Percentiles rank a stretch among this genome's conserved stretches.
Conservation (phyloP, 2,329 filamentous ascomycete genomes). For the Talaromyces pinophilus region DNA sequence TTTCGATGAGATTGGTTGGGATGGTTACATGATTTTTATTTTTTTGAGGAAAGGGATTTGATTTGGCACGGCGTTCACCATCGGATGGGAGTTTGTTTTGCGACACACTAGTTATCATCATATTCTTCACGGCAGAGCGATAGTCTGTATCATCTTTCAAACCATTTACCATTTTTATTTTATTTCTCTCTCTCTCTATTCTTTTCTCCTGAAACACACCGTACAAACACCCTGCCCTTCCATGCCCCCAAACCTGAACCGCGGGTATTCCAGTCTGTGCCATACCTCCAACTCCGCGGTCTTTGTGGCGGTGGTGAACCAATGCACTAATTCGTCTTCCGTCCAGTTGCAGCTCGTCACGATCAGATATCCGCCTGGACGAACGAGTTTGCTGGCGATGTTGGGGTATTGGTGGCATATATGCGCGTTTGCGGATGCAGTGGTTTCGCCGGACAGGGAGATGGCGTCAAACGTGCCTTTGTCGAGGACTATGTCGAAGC, state of each 20-base stretch:
- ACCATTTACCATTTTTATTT: background rate
- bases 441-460: constrained; percentile 57
- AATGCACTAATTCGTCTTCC: constrained; percentile 75
- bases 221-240: constrained; percentile 26
- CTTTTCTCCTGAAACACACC: constrained; percentile 24
- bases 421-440: constrained; percentile 37
- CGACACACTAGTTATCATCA: background rate
- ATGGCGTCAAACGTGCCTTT: constrained; percentile 98
- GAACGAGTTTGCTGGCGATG: constrained; percentile 68
- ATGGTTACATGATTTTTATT: background rate
- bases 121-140: background rate
- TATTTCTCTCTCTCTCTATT: too few relatives aligned
- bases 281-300: constrained; percentile 58
- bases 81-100: background rate
- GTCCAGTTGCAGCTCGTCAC: constrained; percentile 99
- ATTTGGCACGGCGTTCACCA: background rate
- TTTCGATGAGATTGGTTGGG: background rate
- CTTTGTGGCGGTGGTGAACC: constrained; percentile 63
- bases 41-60: background rate
- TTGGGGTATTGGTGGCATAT: constrained; percentile 74
- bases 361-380: constrained; percentile 70
- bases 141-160: background rate
- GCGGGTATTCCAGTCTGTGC: constrained; percentile 74
- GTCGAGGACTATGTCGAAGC: constrained; percentile 91
- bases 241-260: constrained; percentile 55